phyloP scores from a whole-genome alignment of 306 rosid genomes.

The Gynostemma pentaphyllum region DNA sequence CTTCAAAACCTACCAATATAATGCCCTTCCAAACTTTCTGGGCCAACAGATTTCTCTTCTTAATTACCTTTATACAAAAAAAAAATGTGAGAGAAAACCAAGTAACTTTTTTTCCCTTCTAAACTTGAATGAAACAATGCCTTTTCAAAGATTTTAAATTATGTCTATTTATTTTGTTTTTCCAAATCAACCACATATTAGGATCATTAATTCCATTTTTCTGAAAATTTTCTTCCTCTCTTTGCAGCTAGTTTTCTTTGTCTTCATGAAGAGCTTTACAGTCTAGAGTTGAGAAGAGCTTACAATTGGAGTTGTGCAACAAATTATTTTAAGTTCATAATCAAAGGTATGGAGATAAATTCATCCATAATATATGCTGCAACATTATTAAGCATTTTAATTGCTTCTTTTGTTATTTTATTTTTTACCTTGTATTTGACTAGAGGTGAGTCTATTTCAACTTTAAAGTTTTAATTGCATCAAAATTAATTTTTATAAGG shows the following conservation, averaged over 20 bases:
- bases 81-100: neutral
- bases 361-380: neutral
- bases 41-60: neutral
- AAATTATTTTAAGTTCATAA: neutral
- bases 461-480: no score
- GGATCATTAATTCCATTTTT: neutral
- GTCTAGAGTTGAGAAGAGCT: neutral
- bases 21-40: neutral
- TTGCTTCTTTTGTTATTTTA: no score
- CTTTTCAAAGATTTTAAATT: neutral
- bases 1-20: neutral
- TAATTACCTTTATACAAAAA: neutral
- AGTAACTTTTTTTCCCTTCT: no score
- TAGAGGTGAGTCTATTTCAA: no score
- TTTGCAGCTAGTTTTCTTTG: neutral
- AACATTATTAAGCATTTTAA: neutral
- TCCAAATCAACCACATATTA: neutral
- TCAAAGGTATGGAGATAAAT: conserved; percentile 2
- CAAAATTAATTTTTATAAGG: no score
- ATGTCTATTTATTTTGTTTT: neutral
- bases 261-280: neutral
- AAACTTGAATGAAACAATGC: neutral
- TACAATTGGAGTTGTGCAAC: neutral
- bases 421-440: no score
- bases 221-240: neutral